phyloP scores from a whole-genome alignment of 345 rosid genomes.

The Eucalyptus paniculata region DNA sequence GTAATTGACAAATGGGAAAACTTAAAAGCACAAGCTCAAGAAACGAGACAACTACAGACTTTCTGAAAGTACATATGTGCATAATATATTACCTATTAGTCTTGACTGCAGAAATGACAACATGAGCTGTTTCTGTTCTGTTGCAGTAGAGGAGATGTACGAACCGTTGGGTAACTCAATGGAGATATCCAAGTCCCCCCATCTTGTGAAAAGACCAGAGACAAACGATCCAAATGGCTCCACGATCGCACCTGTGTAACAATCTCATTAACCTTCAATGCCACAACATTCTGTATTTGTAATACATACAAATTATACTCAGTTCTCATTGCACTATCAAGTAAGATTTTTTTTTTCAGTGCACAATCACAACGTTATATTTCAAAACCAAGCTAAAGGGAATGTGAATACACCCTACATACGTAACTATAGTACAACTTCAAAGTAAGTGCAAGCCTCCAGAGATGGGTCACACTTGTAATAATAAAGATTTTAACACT shows the following conservation, averaged over 20 bases:
- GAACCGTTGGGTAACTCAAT: background rate
- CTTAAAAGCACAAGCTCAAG: background rate
- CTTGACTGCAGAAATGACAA: background rate
- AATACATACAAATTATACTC: background rate
- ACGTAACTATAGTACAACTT: background rate
- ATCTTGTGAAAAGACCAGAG: constrained; percentile 53
- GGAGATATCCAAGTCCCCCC: constrained; percentile 80
- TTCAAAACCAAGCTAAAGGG: background rate
- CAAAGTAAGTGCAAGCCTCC: background rate
- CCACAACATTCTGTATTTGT: background rate
- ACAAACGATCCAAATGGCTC: constrained; percentile 83
- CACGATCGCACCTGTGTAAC: constrained; percentile 50
- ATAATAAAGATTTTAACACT: background rate
- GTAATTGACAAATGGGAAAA: background rate
- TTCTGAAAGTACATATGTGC: background rate
- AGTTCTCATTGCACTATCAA: background rate
- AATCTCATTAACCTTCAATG: background rate
- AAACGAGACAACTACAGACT: background rate
- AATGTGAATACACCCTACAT: background rate
- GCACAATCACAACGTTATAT: background rate
- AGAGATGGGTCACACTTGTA: background rate
- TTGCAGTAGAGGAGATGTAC: background rate
- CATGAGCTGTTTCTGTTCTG: background rate
- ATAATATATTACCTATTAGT: background rate
- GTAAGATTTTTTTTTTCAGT: background rate